Evolutionary conservation across 768 basidiomycete genomes (phyloP).

Genomic region (Epithele typhae): DNA sequence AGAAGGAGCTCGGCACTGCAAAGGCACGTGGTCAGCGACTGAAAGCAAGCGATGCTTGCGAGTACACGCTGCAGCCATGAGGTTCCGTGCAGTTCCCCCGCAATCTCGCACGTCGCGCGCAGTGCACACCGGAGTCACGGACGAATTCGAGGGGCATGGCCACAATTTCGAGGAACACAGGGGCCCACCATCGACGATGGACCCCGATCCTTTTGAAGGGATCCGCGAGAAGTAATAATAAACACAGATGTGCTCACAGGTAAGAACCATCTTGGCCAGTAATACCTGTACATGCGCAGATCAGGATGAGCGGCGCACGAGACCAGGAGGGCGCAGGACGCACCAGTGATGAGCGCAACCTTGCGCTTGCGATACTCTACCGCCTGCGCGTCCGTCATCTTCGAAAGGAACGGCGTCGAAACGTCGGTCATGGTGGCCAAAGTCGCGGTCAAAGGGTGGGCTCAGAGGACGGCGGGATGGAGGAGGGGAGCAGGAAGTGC

Average conservation of each 20-base stretch:
- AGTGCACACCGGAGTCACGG: no score
- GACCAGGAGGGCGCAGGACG: neutral
- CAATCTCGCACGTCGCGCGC: neutral
- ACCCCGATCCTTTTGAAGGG: no score
- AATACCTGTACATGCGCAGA: slow-evolving; percentile 54
- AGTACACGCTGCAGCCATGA: no score
- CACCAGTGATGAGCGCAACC: slow-evolving; percentile 90
- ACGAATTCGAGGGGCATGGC: no score
- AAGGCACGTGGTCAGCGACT: slow-evolving; percentile 6
- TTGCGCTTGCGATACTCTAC: slow-evolving; percentile 82
- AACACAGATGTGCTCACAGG: slow-evolving; percentile 48
- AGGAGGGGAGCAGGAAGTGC: neutral
- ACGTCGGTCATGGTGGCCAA: slow-evolving; percentile 32
- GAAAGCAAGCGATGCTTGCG: no score
- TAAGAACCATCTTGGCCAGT: slow-evolving; percentile 97
- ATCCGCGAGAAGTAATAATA: neutral
- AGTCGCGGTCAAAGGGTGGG: neutral
- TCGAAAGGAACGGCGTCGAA: slow-evolving; percentile 30
- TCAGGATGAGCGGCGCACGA: slow-evolving; percentile 6
- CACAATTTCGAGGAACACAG: no score
- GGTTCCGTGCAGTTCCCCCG: no score
- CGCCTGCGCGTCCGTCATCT: slow-evolving; percentile 50
- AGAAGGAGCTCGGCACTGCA: slow-evolving; percentile 78
- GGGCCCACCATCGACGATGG: no score
- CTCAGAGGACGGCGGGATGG: neutral